These are phyloP conservation scores for Kalmusia sp. DNA, from an alignment of 2,329 filamentous ascomycete genomes.

Conservation along the genomic window DNA sequence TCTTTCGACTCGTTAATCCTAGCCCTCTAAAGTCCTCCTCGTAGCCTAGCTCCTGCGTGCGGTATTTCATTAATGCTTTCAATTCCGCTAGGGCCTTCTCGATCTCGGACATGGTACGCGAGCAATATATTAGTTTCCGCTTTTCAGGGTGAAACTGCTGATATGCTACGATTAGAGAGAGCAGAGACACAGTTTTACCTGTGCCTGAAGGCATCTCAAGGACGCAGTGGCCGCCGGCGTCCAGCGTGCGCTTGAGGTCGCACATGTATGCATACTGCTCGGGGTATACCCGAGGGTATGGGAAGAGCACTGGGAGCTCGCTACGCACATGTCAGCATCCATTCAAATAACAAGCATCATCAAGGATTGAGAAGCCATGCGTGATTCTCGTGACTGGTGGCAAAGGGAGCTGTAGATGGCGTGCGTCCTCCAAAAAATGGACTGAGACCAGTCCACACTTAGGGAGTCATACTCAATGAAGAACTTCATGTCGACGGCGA, in stretches of 20 bases:
- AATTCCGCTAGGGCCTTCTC: conserved; percentile 95
- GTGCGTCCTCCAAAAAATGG: background rate
- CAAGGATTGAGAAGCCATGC: background rate
- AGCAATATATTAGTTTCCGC: conserved; percentile 97
- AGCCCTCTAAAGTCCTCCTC: conserved; percentile 93
- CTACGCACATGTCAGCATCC: conserved; percentile 45
- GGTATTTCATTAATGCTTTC: conserved; percentile 93
- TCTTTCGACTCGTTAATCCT: conserved; percentile 94
- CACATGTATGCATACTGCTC: conserved; percentile 73
- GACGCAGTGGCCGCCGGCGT: conserved; percentile 93
- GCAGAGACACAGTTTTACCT: conserved; percentile 92
- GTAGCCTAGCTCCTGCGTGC: conserved; percentile 83
- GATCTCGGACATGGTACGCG: conserved; percentile 99
- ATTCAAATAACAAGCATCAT: background rate
- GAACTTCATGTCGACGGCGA: conserved; percentile 71
- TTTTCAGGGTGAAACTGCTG: conserved; percentile 93
- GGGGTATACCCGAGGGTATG: conserved; percentile 77
- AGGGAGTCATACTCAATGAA: conserved; percentile 70
- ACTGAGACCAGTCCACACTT: background rate
- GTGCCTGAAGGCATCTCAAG: conserved; percentile 99
- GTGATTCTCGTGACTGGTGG: background rate
- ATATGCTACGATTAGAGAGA: conserved; percentile 96
- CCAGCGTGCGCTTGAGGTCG: conserved; percentile 86
- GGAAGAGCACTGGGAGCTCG: conserved; percentile 74
- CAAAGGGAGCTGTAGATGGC: background rate